phyloP scores from a whole-genome alignment of 2,329 filamentous ascomycete species.

The Madurella fahalii region DNA sequence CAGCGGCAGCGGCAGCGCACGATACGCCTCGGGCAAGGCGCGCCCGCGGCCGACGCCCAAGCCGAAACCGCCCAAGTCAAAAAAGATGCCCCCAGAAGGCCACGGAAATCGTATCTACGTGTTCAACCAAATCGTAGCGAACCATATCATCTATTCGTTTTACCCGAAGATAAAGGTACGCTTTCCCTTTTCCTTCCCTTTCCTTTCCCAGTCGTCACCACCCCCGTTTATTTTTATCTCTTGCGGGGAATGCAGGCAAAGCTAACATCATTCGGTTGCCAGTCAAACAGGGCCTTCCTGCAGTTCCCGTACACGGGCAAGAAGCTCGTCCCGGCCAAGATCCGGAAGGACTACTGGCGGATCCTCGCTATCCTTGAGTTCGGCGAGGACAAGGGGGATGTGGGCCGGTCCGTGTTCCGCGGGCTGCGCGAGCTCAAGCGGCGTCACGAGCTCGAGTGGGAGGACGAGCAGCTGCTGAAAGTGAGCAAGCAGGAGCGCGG shows the following conservation, averaged over 20 bases:
- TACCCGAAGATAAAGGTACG: constrained; percentile 21
- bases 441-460: constrained; percentile 61
- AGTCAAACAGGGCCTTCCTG: constrained; percentile 29
- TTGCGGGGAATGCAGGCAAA: not conserved
- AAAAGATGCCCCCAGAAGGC: constrained; percentile 26
- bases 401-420: constrained; percentile 58
- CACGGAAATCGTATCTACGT: constrained; percentile 58
- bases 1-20: not conserved
- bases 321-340: constrained; percentile 58
- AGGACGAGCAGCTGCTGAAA: constrained; percentile 37
- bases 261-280: not conserved
- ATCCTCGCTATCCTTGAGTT: constrained; percentile 59
- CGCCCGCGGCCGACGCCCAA: not conserved
- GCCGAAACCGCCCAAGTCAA: not conserved
- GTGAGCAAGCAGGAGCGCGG: constrained; percentile 45
- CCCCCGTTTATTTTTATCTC: not conserved
- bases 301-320: constrained; percentile 62
- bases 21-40: not conserved
- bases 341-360: constrained; percentile 65
- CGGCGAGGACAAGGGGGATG: constrained; percentile 44
- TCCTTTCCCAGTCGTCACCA: not conserved
- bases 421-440: constrained; percentile 61
- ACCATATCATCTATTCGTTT: constrained; percentile 52
- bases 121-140: constrained; percentile 46
- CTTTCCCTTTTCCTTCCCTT: not conserved